phyloP scores from a whole-genome alignment of 169 alveolate species.

The Plasmodium adleri region DNA sequence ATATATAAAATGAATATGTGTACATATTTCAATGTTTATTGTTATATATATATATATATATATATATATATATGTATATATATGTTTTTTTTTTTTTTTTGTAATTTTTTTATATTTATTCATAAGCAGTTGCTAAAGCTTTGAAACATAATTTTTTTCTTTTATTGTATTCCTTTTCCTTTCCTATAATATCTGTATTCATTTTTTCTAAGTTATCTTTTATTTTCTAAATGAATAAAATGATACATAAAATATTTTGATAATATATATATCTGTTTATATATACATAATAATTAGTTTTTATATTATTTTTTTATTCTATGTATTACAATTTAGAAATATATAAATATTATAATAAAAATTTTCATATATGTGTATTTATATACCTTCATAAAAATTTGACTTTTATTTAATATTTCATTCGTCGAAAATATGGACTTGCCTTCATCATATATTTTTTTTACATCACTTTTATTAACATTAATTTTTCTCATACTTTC shows the following conservation, averaged over 20 bases:
- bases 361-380: neutral
- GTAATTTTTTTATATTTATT: conserved; percentile 3
- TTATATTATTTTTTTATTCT: neutral
- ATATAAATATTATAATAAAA: neutral
- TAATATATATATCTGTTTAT: neutral
- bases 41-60: neutral
- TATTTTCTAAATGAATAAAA: conserved; percentile 35
- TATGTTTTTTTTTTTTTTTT: too few species aligned
- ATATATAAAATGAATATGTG: too few species aligned
- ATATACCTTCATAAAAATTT: conserved; percentile 48
- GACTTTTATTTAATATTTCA: conserved; percentile 50
- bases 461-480: conserved; percentile 50
- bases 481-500: conserved; percentile 59
- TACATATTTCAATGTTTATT: neutral
- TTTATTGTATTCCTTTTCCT: conserved; percentile 70
- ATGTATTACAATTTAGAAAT: too few species aligned
- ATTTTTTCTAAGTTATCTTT: conserved; percentile 53
- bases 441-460: conserved; percentile 64
- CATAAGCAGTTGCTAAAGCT: conserved; percentile 75
- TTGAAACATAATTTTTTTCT: conserved; percentile 72
- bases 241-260: neutral
- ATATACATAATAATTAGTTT: neutral
- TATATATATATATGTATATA: conserved; percentile 16
- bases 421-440: conserved; percentile 38
- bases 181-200: conserved; percentile 56